Conservation (phyloP, 139 green algal species). For the Chlorella sp. region DNA sequence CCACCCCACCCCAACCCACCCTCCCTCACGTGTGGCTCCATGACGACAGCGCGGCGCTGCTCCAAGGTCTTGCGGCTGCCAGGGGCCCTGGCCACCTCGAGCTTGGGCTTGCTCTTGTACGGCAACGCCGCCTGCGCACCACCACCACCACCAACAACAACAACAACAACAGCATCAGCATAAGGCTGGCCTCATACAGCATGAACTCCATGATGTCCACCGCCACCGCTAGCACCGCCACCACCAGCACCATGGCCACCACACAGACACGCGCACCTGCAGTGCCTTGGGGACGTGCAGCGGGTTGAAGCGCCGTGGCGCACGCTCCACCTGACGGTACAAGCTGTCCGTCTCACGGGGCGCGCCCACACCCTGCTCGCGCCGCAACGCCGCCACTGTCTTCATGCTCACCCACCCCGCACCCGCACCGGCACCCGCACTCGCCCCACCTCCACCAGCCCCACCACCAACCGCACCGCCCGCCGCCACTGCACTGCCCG, state of each 20-base stretch:
- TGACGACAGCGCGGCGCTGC: constrained; percentile 67
- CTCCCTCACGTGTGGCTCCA: constrained; percentile 15
- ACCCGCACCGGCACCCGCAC: neutral
- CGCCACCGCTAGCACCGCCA: too few relatives aligned
- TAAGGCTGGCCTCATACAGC: neutral
- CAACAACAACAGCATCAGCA: neutral
- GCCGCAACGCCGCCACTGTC: constrained; percentile 83
- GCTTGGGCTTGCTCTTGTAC: constrained; percentile 94
- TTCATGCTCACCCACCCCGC: constrained; percentile 77
- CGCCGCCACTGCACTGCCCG: neutral
- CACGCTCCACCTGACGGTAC: constrained; percentile 80
- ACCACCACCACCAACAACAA: neutral
- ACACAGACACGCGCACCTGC: constrained; percentile 39
- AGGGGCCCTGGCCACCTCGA: constrained; percentile 49
- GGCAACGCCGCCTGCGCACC: constrained; percentile 77
- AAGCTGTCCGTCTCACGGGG: constrained; percentile 81
- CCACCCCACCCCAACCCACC: neutral
- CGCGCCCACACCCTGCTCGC: constrained; percentile 64
- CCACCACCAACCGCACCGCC: neutral
- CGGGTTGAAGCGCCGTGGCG: constrained; percentile 82
- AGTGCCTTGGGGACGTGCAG: constrained; percentile 83
- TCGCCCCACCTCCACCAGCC: neutral
- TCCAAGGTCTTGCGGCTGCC: constrained; percentile 65
- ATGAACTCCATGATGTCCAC: too few relatives aligned
- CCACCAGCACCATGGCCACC: neutral